These are phyloP conservation scores for Chaetoceros tenuissimus DNA, from an alignment of 108 stramenopile genomes.

Conservation along the genomic window DNA sequence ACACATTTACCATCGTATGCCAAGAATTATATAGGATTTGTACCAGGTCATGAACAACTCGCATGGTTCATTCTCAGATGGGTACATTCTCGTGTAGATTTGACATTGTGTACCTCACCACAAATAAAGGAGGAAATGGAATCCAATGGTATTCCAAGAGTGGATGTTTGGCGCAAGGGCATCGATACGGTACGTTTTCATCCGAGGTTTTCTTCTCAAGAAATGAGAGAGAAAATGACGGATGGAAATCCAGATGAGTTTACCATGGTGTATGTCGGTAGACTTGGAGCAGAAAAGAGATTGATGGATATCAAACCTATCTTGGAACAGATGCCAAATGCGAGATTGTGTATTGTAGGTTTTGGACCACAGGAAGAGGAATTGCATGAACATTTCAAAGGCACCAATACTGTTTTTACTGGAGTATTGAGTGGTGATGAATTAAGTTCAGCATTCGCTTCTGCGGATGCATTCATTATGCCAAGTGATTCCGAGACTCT, in stretches of 20 bases:
- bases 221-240: conserved; percentile 59
- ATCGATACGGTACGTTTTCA: conserved; percentile 78
- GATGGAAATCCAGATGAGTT: conserved; percentile 69
- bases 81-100: conserved; percentile 59
- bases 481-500: conserved; percentile 74
- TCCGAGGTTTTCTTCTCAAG: conserved; percentile 43
- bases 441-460: conserved; percentile 47
- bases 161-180: conserved; percentile 86
- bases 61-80: conserved; percentile 30
- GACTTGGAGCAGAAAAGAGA: conserved; percentile 84
- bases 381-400: conserved; percentile 40
- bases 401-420: conserved; percentile 45
- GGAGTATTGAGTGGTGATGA: conserved; percentile 55
- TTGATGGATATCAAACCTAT: conserved; percentile 57
- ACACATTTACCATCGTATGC: conserved; percentile 77
- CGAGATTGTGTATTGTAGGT: conserved; percentile 46
- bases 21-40: conserved; percentile 27
- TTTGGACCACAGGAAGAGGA: conserved; percentile 48
- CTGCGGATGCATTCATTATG: conserved; percentile 72
- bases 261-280: conserved; percentile 85
- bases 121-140: conserved; percentile 58
- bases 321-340: conserved; percentile 45
- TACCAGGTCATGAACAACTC: conserved; percentile 21
- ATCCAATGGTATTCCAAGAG: conserved; percentile 29
- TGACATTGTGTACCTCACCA: conserved; percentile 70